phyloP scores from a whole-genome alignment of 192 early-diverging fungal species.

The Coemansia sp. region DNA sequence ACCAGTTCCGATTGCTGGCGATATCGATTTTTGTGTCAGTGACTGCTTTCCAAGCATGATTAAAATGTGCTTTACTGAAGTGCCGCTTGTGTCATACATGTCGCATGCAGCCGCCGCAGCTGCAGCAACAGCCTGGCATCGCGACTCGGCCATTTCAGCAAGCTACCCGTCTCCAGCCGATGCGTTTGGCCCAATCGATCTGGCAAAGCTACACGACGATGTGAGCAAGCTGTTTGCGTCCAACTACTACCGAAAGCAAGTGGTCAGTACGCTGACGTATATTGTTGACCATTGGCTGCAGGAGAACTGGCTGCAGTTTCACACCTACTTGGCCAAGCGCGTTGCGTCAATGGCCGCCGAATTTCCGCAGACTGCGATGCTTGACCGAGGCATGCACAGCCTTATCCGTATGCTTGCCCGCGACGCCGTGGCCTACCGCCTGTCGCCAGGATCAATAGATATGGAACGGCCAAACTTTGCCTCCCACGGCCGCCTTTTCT shows the following conservation, averaged over 20 bases:
- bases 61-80: slow-evolving; percentile 62
- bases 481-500: slow-evolving; percentile 57
- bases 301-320: slow-evolving; percentile 32
- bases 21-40: slow-evolving; percentile 65
- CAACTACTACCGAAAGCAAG: slow-evolving; percentile 50
- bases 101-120: slow-evolving; percentile 37
- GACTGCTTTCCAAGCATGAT: slow-evolving; percentile 61
- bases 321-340: slow-evolving; percentile 50
- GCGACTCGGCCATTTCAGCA: slow-evolving; percentile 27
- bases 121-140: slow-evolving; percentile 29
- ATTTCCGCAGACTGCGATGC: slow-evolving; percentile 61
- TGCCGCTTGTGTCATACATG: slow-evolving; percentile 38
- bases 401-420: slow-evolving; percentile 51
- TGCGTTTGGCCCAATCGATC: slow-evolving; percentile 43
- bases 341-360: slow-evolving; percentile 56
- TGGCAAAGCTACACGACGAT: slow-evolving; percentile 48
- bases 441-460: slow-evolving; percentile 27
- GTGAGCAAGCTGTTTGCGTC: slow-evolving; percentile 35
- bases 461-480: slow-evolving; percentile 53
- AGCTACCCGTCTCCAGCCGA: slow-evolving; percentile 50
- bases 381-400: slow-evolving; percentile 19
- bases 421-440: slow-evolving; percentile 51
- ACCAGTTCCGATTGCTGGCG: slow-evolving; percentile 62
- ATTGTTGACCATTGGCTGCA: slow-evolving; percentile 43
- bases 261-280: slow-evolving; percentile 42